These are phyloP conservation scores for Citrus cavaleriei DNA, from an alignment of 345 rosid species.

Conservation along the genomic window DNA sequence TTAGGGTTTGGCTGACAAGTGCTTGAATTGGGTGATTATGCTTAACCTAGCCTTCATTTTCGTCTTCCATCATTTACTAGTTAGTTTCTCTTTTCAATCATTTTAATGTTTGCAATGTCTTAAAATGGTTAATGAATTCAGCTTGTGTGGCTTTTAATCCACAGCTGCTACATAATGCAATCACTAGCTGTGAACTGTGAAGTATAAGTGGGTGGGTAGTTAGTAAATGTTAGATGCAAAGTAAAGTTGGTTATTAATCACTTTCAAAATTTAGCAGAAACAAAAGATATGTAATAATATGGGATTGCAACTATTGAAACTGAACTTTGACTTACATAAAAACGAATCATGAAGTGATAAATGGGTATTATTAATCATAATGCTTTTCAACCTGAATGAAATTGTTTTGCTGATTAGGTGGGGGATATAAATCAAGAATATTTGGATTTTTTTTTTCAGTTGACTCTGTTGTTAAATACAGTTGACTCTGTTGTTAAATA, in stretches of 20 bases:
- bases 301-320: not conserved
- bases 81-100: not conserved
- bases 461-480: not conserved
- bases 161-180: not conserved
- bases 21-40: slow-evolving; percentile 6
- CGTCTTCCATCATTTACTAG: not conserved
- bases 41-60: not conserved
- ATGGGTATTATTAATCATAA: not conserved
- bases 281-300: too few relatives aligned
- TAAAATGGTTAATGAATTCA: too few relatives aligned
- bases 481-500: not conserved
- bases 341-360: not conserved
- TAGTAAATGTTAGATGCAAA: not conserved
- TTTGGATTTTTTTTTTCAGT: not conserved
- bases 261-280: too few relatives aligned
- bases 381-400: not conserved
- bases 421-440: not conserved
- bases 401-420: not conserved
- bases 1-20: slow-evolving; percentile 10
- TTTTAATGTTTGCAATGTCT: not conserved
- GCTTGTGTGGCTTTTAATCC: not conserved
- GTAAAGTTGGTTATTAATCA: not conserved
- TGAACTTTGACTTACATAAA: not conserved
- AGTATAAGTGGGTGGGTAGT: not conserved
- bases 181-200: not conserved